Percentiles rank a stretch among this genome's conserved stretches.
Evolutionary conservation across 768 basidiomycete species (phyloP).

Genomic region (Astraeus odoratus): DNA sequence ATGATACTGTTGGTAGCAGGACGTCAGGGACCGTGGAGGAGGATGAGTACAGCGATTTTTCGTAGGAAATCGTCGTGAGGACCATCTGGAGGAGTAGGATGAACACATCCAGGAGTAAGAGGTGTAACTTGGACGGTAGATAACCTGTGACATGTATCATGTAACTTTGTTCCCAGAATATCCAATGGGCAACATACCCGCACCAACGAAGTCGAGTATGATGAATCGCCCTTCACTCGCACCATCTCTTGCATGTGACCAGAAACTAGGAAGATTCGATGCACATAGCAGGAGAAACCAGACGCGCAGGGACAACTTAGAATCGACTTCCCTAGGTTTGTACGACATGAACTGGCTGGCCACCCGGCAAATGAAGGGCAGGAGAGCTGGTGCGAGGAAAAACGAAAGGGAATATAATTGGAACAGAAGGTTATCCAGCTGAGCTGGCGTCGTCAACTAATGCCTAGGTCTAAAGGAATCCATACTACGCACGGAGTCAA

Average conservation of each 20-base stretch:
- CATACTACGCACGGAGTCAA: conserved; percentile 48
- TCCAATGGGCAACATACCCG: conserved; percentile 41
- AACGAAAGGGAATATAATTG: conserved; percentile 72
- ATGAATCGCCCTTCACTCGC: conserved; percentile 52
- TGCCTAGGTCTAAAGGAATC: background rate
- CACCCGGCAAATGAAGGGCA: conserved; percentile 35
- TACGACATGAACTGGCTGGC: conserved; percentile 59
- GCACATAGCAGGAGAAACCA: conserved; percentile 54
- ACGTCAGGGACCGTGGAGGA: conserved; percentile 37
- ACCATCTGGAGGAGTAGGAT: conserved; percentile 63
- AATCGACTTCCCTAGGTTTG: conserved; percentile 60
- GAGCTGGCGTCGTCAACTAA: conserved; percentile 8
- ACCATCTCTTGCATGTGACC: conserved; percentile 50
- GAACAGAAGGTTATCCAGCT: conserved; percentile 69
- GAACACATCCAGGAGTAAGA: conserved; percentile 59
- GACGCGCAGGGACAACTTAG: conserved; percentile 58
- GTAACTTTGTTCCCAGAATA: background rate
- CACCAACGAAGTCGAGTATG: conserved; percentile 73
- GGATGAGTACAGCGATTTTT: conserved; percentile 38
- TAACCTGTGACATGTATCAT: conserved; percentile 33
- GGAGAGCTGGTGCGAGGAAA: conserved; percentile 63
- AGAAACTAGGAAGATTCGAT: conserved; percentile 54
- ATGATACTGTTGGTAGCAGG: conserved; percentile 22
- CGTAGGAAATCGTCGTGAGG: conserved; percentile 64
- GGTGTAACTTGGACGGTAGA: conserved; percentile 56